Percentiles rank a stretch among this genome's conserved stretches.
Evolutionary conservation across 2,329 filamentous ascomycete genomes (phyloP).

Genomic region (Fusarium neocosmosporiellum): DNA sequence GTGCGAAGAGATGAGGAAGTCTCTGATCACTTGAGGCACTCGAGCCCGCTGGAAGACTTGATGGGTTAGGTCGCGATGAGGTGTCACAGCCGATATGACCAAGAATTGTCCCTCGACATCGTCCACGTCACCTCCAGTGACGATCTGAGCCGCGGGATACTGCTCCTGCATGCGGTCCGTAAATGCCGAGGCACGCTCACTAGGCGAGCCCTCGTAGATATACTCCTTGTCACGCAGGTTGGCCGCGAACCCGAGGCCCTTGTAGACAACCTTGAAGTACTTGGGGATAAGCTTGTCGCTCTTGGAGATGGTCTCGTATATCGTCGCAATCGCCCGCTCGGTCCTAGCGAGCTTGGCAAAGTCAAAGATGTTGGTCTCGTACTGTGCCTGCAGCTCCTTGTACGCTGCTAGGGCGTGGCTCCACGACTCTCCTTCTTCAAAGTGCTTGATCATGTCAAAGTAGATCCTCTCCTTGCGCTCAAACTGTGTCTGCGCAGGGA

Average conservation of each 20-base stretch:
- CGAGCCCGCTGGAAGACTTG: slow-evolving; percentile 90
- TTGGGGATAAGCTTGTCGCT: slow-evolving; percentile 82
- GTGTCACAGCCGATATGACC: slow-evolving; percentile 82
- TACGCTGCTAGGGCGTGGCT: slow-evolving; percentile 88
- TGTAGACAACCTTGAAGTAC: slow-evolving; percentile 93
- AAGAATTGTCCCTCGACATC: slow-evolving; percentile 93
- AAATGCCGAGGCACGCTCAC: slow-evolving; percentile 83
- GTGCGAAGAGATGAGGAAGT: slow-evolving; percentile 83
- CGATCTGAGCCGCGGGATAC: slow-evolving; percentile 85
- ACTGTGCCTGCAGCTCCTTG: slow-evolving; percentile 90
- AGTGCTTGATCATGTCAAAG: slow-evolving; percentile 94
- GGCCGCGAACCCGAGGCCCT: slow-evolving; percentile 86
- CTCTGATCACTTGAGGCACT: slow-evolving; percentile 84
- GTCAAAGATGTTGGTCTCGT: slow-evolving; percentile 89
- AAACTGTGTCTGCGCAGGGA: slow-evolving; percentile 86
- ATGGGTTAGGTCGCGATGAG: slow-evolving; percentile 84
- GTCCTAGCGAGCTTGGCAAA: slow-evolving; percentile 91
- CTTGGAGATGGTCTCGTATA: slow-evolving; percentile 89
- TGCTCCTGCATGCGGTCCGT: slow-evolving; percentile 93
- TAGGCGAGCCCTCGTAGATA: slow-evolving; percentile 85
- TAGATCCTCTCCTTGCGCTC: slow-evolving; percentile 93
- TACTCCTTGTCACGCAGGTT: slow-evolving; percentile 90
- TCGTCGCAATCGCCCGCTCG: slow-evolving; percentile 89
- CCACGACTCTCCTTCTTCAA: slow-evolving; percentile 95
- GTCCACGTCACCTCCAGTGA: slow-evolving; percentile 75